These are phyloP conservation scores for Echeveria elegans DNA, from an alignment of 164 flowering plant species.

Conservation along the genomic window DNA sequence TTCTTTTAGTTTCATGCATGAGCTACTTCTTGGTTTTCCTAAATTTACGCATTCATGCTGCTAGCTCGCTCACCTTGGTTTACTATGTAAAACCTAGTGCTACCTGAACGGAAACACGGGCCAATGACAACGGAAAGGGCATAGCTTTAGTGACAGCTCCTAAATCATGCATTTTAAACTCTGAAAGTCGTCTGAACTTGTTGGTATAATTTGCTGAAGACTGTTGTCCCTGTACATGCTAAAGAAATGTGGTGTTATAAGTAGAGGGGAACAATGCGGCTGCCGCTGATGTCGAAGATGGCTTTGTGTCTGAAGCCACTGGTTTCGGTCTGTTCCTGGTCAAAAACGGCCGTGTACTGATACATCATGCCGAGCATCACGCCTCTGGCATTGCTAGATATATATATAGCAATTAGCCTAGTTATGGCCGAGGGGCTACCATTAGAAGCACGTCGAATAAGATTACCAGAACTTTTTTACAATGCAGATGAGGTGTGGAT, in stretches of 20 bases:
- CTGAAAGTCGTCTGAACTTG: neutral
- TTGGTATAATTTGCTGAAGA: conserved; percentile 78
- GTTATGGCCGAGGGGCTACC: conserved; percentile 58
- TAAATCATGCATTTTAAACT: neutral
- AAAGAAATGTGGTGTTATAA: conserved; percentile 30
- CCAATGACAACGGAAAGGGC: conserved; percentile 72
- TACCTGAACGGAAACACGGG: conserved; percentile 96
- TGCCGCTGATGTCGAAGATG: conserved; percentile 95
- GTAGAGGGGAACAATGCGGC: conserved; percentile 58
- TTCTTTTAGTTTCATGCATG: neutral
- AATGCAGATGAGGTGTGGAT: conserved; percentile 99
- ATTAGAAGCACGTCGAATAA: conserved; percentile 69
- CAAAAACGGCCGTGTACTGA: conserved; percentile 78
- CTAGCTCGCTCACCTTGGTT: neutral
- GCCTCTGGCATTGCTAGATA: conserved; percentile 93
- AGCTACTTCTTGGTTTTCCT: neutral
- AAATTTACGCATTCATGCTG: neutral
- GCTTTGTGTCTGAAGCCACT: conserved; percentile 94
- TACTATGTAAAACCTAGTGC: conserved; percentile 40
- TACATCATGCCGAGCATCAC: conserved; percentile 96
- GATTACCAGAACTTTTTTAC: conserved; percentile 91
- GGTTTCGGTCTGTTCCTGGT: conserved; percentile 96
- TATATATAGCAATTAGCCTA: conserved; percentile 89
- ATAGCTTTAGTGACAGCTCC: conserved; percentile 76
- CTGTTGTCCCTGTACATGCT: conserved; percentile 91